Conservation (phyloP, 2,329 filamentous ascomycete genomes). For the Diaporthe ampelina region DNA sequence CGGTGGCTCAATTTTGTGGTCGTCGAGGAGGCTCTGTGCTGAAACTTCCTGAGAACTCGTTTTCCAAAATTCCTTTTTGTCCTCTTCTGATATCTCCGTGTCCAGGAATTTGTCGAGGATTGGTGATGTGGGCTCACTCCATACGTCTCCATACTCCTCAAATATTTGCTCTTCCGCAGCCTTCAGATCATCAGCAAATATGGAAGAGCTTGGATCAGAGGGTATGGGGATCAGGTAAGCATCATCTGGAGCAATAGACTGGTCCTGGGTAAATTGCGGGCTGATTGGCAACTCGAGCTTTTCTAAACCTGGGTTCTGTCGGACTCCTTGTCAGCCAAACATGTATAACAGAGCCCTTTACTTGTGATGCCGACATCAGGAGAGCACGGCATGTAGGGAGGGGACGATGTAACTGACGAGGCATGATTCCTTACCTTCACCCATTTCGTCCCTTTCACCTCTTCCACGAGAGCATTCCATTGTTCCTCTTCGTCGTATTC, state of each 20-base stretch:
- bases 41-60: constrained; percentile 9
- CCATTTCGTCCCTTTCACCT: constrained; percentile 37
- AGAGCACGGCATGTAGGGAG: not conserved
- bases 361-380: not conserved
- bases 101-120: constrained; percentile 29
- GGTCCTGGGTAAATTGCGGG: constrained; percentile 39
- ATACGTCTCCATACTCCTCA: constrained; percentile 42
- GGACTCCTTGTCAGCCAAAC: not conserved
- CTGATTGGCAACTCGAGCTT: constrained; percentile 47
- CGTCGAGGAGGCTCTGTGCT: constrained; percentile 33
- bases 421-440: constrained; percentile 43
- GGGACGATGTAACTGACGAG: fast-evolving
- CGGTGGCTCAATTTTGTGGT: constrained; percentile 46
- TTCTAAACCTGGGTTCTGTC: constrained; percentile 39
- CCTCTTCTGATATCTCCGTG: constrained; percentile 25
- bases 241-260: constrained; percentile 43
- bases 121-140: constrained; percentile 43
- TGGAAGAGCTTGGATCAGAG: constrained; percentile 43
- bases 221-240: constrained; percentile 44
- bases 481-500: constrained; percentile 43
- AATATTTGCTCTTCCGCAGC: constrained; percentile 45
- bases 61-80: constrained; percentile 25
- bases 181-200: constrained; percentile 45
- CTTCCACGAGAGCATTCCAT: constrained; percentile 34
- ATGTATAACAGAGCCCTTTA: not conserved